Evolutionary conservation across 2,329 filamentous ascomycete species (phyloP), one percentile per base, ranked within the genome.

Genomic region (Sporothrix mexicana): DNA sequence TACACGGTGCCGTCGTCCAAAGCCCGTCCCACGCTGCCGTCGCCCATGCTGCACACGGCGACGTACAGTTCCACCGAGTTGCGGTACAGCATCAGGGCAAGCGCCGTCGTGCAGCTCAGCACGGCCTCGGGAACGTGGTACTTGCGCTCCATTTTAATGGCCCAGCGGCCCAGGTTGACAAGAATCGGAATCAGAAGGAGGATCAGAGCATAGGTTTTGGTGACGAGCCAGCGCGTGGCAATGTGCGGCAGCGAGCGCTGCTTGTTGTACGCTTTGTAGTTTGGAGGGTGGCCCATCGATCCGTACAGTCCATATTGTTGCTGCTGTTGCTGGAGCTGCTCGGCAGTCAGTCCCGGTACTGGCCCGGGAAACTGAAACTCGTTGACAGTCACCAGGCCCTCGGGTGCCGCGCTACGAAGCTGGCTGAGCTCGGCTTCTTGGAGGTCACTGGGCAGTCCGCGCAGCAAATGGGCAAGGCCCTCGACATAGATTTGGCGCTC

Each of bases 401-500:
- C 74, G 1, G 88, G 88, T 4, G 89, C 79, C 0, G 88, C 84
- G 30, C 82, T 83, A 51, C 84, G 84, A 4, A 91, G 81, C 64
- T 84, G 84, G 30, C 85, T 78, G 41, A 81, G 78, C 78, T 92
- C 91, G 74, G 86, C 84, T 2, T 81, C 80, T 45, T 85, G 86
- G 43, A 92, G 84, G 68, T 91, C 83, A 1, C 80, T 74, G 0
- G 91, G 91, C 0, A 92, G 83, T 8, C 87, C 90, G 74, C 86
- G 86, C n/a, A 92, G 83, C 30, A 92, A 82, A 78, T 91, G 91
- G 2, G 87, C 86, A 3, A 91, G 80, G 73, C 88, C 86, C 76
- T 92, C 88, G 67, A 92, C 80, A 79, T 91, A 92, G 10, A 91
- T 84, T 75, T 88, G 88, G 36, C 90, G 85, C 69, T 88, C 86